Base-by-base conservation (phyloP, 2,329 filamentous ascomycete species). In the Fusarium kyushuense region DNA sequence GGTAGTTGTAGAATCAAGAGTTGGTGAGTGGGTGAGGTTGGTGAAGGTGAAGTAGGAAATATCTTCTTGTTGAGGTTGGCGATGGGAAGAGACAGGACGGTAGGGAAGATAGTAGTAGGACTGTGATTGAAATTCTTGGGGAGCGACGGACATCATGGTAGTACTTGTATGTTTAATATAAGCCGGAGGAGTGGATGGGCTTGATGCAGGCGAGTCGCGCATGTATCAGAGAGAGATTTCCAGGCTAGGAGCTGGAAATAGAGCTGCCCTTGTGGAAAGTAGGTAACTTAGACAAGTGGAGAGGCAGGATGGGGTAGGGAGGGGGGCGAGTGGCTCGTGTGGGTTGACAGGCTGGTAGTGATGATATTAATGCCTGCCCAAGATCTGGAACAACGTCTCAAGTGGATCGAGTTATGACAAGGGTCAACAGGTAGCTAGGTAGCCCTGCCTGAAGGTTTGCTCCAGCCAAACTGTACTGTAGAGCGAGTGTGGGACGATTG, bases 61-160 rank as follows among this genome's bases (percentile, higher is more conserved):
- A 25, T 63, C 65, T 60, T 60, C 32, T 21, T 49, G 64, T 55
- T 70, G 74, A 59, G 59, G 53, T 51, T 68, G 70, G 46, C 66
- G 63, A 33, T 65, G 71, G 55, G 61, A 65, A 63, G 64, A 57
- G 25, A 45, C 53, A 54, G 60, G 42, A 41, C 54, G 67, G 57
- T 43, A 48, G 49, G 70, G 63, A 40, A 71, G 45, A 57, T 73
- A 74, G 66, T 71, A 74, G 65, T 74, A 72, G 46, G 69, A 46
- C 40, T 69, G 68, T 59, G 58, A 48, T 59, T 75, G 71, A 36
- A 70, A 67, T 54, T 74, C 67, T 49, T 74, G 72, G 69, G 72
- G 68, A 61, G 62, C 57, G 72, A 75, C 62, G 68, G 74, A 75
- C 70, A 75, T 69, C 74, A 75, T 75, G 62, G 71, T 74, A 58